These are phyloP conservation scores for Starmera pachycereana DNA, from an alignment of 805 yeast genomes.

Conservation along the genomic window DNA sequence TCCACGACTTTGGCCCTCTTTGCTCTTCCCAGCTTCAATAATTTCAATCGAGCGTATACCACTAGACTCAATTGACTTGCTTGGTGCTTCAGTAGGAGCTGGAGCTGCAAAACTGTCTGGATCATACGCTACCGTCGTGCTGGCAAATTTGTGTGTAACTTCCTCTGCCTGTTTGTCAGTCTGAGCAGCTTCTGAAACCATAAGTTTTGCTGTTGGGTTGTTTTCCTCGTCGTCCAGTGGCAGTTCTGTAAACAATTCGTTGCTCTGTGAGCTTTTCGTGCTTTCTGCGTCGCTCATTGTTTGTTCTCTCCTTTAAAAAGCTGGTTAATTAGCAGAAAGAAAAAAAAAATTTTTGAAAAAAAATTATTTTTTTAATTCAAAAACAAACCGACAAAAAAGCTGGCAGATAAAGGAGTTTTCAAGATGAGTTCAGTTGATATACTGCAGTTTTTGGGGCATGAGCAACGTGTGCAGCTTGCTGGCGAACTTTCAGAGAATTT, in stretches of 20 bases:
- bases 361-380: no score
- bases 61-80: constrained; percentile 2
- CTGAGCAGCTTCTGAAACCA: background rate
- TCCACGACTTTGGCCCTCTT: constrained; percentile 66
- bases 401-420: no score
- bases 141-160: no score
- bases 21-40: constrained; percentile 76
- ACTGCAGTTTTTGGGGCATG: background rate
- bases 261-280: no score
- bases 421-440: no score
- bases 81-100: constrained; percentile 3
- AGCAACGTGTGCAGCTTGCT: background rate
- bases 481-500: background rate
- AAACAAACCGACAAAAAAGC: no score
- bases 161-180: no score
- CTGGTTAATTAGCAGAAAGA: no score
- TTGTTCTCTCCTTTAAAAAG: no score
- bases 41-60: constrained; percentile 30
- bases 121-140: constrained; percentile 16
- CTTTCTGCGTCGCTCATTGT: no score
- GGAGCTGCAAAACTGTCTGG: constrained; percentile 17
- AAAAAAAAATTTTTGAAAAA: no score
- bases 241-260: constrained; percentile 18
- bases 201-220: no score
- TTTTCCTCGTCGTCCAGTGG: constrained; percentile 15